phyloP scores from a whole-genome alignment of 495 filamentous ascomycete species.

The Aspergillus indologenus region DNA sequence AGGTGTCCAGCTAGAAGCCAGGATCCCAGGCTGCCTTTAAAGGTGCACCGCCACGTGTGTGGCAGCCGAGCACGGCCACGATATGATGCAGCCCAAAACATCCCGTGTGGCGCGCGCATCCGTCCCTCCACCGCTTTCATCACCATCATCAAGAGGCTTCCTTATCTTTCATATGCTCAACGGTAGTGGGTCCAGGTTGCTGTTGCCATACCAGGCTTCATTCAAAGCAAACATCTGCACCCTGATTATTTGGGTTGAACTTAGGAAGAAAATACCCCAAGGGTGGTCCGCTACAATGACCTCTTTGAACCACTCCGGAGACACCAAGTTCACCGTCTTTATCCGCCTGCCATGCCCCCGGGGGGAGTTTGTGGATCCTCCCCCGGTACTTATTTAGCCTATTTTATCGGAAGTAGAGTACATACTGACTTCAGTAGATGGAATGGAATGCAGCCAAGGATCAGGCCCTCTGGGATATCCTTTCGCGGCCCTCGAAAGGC shows the following conservation, averaged over 20 bases:
- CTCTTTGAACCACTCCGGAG: conserved; percentile 16
- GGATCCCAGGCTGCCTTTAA: too few relatives aligned
- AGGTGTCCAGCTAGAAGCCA: too few relatives aligned
- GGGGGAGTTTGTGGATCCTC: conserved; percentile 85
- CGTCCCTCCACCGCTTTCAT: background rate
- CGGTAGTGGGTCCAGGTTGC: background rate
- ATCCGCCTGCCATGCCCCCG: conserved; percentile 85
- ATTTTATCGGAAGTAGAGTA: background rate
- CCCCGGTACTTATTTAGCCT: conserved; percentile 55
- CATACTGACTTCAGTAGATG: conserved; percentile 41
- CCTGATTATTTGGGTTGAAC: too few relatives aligned
- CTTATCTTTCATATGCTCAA: background rate
- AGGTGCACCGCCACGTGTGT: background rate
- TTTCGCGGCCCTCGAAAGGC: conserved; percentile 70
- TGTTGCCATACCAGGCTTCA: too few relatives aligned
- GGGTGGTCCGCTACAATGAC: conserved; percentile 10
- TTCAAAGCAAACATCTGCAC: background rate
- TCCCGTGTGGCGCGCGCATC: background rate
- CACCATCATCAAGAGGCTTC: background rate
- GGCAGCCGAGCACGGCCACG: background rate
- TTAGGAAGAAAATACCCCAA: too few relatives aligned
- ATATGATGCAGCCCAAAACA: background rate
- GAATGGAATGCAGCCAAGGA: conserved; percentile 81
- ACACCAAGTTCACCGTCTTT: conserved; percentile 66
- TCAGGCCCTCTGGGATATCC: conserved; percentile 80